phyloP scores from a whole-genome alignment of 148 eudicot species.

The Rhododendron simsii region DNA sequence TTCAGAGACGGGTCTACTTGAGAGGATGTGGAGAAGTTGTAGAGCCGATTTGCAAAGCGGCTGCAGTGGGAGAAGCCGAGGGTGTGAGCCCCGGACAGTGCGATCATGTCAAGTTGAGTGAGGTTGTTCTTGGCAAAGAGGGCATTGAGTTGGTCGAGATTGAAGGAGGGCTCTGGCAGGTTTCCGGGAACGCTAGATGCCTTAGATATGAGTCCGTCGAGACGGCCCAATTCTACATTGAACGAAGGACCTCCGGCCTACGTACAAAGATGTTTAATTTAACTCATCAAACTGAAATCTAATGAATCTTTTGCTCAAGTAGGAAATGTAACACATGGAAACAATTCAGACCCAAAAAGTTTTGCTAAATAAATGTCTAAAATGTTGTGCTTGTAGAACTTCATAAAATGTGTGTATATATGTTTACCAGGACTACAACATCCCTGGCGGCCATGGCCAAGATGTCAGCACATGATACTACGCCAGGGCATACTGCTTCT shows the following conservation, averaged over 20 bases:
- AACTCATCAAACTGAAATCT: background rate
- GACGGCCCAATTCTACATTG: slow-evolving; percentile 60
- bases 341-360: background rate
- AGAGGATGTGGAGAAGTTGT: slow-evolving; percentile 42
- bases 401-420: background rate
- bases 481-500: slow-evolving; percentile 66
- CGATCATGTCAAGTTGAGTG: slow-evolving; percentile 46
- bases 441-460: slow-evolving; percentile 74
- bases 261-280: slow-evolving; percentile 5
- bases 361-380: background rate
- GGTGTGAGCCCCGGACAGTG: slow-evolving; percentile 64
- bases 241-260: slow-evolving; percentile 58
- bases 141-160: slow-evolving; percentile 33
- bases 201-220: slow-evolving; percentile 57
- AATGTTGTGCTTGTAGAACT: background rate
- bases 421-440: slow-evolving; percentile 57
- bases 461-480: slow-evolving; percentile 85
- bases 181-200: slow-evolving; percentile 51
- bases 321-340: background rate
- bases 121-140: slow-evolving; percentile 44
- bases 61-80: slow-evolving; percentile 61
- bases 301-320: background rate
- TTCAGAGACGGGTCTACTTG: slow-evolving; percentile 46
- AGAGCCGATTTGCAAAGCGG: slow-evolving; percentile 37
- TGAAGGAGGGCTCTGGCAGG: slow-evolving; percentile 43